Percentiles rank a stretch among this genome's conserved stretches.
phyloP scores from a whole-genome alignment of 2,329 filamentous ascomycete species.

The Nannizziopsis barbatae region DNA sequence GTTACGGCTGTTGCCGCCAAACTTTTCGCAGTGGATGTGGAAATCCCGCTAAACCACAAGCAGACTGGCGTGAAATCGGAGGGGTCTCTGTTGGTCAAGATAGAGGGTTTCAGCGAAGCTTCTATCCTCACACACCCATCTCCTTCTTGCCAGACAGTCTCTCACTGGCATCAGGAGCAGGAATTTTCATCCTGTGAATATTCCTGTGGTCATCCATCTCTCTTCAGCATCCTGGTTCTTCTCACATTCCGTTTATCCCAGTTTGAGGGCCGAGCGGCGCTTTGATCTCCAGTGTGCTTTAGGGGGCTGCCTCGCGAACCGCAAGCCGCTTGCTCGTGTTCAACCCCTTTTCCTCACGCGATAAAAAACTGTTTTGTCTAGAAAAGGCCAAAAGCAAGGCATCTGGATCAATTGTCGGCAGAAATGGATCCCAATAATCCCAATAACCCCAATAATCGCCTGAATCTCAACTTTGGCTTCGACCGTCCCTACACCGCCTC shows the following conservation, averaged over 20 bases:
- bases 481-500: slow-evolving; percentile 53
- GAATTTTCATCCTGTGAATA: no score
- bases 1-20: slow-evolving; percentile 8
- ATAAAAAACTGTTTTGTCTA: background rate
- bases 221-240: no score
- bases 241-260: no score
- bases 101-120: background rate
- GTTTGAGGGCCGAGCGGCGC: background rate
- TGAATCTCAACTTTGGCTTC: slow-evolving; percentile 40
- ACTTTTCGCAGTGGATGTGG: background rate
- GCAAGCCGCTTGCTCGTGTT: no score
- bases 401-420: slow-evolving; percentile 23
- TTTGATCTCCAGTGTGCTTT: background rate
- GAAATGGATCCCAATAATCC: slow-evolving; percentile 41
- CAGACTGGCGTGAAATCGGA: slow-evolving; percentile 1
- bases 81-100: background rate
- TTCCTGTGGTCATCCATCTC: no score
- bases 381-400: background rate
- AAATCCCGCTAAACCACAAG: slow-evolving; percentile 8
- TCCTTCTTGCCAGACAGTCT: background rate
- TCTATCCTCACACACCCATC: background rate
- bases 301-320: background rate
- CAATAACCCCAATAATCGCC: slow-evolving; percentile 48
- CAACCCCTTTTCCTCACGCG: background rate
- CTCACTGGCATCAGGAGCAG: no score